Evolutionary conservation across 805 yeast genomes (phyloP), one percentile per base, ranked within the genome.

Genomic region (Kazachstania taianensis): DNA sequence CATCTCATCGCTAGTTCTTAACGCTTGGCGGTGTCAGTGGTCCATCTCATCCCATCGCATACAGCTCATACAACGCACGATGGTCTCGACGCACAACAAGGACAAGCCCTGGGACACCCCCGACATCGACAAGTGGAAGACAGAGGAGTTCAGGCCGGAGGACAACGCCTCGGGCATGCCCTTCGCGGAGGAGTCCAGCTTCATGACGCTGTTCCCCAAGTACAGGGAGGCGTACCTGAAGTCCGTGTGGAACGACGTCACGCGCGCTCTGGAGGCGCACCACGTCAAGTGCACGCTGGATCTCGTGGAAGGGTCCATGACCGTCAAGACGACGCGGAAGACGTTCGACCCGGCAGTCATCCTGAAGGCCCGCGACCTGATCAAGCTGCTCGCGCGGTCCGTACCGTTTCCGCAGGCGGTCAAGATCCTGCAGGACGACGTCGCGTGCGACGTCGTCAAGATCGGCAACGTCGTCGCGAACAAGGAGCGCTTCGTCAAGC

Each of bases 71-170:
- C 5, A 33, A 16, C 18, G 5, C 20, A 27, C n/a, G 10, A 89
- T 89, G 98, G 85, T 81, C 17, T 84, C 96, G 2, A 84, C 94
- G 32, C 87, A 89, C 60, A 84, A 92, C 60, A 79, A 77, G 53
- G 97, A 92, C 50, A 89, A 89, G 61, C 97, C 97, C 36, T 87
- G 97, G 97, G 97, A 87, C 56, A 87, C 95, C 8, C 84, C 81
- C 15, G 96, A 86, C 48, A 78, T 87, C 39, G 94, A 87, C 57
- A 87, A 89, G 58, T 89, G 98, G 98, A 67, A 72, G 48, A 67
- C 76, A 24, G 94, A 84, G 24, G 94, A 85, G 39, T 92, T 92
- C 67, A 80, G 71, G 46, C 84, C 85, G 2, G 95, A 85, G 49
- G 94, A 92, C 55, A 84, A 86, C 53, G 77, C 75, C 5, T 74